phyloP scores from a whole-genome alignment of 2,329 filamentous ascomycete species.

The Rhinocladiella similis region DNA sequence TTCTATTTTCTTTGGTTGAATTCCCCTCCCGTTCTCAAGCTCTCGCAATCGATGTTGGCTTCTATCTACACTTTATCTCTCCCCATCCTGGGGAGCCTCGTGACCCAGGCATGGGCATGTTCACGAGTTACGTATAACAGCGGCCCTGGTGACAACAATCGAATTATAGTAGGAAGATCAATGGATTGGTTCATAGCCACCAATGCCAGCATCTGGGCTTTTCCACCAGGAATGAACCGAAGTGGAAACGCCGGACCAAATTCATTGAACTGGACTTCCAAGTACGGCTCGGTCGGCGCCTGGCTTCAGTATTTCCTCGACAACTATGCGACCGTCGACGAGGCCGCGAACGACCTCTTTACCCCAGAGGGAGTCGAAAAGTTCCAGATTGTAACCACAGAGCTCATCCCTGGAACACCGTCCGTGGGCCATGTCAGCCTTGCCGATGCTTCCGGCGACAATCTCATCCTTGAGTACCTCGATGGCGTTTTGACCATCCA shows the following conservation, averaged over 20 bases:
- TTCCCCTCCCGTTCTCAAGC: too few relatives aligned
- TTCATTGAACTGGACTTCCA: constrained; percentile 5
- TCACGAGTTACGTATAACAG: constrained; percentile 4
- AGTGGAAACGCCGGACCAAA: neutral
- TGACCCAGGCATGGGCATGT: constrained; percentile 8
- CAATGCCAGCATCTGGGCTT: constrained; percentile 4
- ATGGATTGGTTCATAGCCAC: constrained; percentile 8
- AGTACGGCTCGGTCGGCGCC: constrained; percentile 1
- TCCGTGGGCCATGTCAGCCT: constrained; percentile 2
- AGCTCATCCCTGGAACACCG: constrained; percentile 2
- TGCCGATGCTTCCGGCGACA: constrained; percentile 2
- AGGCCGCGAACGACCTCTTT: constrained; percentile 4
- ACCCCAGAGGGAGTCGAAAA: neutral
- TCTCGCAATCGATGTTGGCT: too few relatives aligned
- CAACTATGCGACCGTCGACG: constrained; percentile 7
- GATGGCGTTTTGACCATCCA: constrained; percentile 2
- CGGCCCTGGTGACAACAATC: neutral
- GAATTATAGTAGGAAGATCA: neutral
- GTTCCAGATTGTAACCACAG: constrained; percentile 1
- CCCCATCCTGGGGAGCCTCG: too few relatives aligned
- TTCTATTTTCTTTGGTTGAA: too few relatives aligned
- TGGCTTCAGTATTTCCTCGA: constrained; percentile 13
- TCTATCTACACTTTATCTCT: too few relatives aligned
- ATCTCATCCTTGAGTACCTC: constrained; percentile 7
- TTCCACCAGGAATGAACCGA: constrained; percentile 1